Conservation (phyloP, 495 filamentous ascomycete species). For the Cudoniella acicularis region DNA sequence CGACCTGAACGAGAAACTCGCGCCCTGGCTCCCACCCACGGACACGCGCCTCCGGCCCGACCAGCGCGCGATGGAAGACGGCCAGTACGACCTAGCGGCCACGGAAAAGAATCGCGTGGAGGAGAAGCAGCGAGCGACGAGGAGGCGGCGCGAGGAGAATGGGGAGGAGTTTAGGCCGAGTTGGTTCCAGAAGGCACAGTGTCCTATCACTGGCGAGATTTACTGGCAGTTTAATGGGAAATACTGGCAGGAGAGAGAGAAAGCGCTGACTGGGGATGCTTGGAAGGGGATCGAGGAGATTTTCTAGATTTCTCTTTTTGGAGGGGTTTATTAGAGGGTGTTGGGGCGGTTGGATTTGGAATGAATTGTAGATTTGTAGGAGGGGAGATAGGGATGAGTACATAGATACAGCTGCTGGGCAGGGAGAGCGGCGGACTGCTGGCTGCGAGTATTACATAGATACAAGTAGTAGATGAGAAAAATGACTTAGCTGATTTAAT, state of each 20-base stretch:
- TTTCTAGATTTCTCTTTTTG: no score
- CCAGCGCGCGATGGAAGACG: slow-evolving; percentile 98
- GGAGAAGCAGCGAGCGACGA: slow-evolving; percentile 81
- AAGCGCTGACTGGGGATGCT: slow-evolving; percentile 36
- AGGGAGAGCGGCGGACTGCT: no score
- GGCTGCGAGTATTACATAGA: no score
- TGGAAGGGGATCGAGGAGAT: slow-evolving; percentile 50
- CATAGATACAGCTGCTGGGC: no score
- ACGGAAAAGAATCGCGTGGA: slow-evolving; percentile 93
- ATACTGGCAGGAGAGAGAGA: slow-evolving; percentile 74
- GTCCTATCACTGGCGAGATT: slow-evolving; percentile 78
- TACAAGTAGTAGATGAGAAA: no score
- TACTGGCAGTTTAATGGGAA: slow-evolving; percentile 85
- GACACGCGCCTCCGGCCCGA: slow-evolving; percentile 89
- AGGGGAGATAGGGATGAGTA: no score
- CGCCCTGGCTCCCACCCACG: slow-evolving; percentile 75
- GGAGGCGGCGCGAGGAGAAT: slow-evolving; percentile 64
- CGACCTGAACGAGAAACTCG: slow-evolving; percentile 72
- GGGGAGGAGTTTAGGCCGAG: slow-evolving; percentile 80
- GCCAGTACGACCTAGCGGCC: slow-evolving; percentile 89
- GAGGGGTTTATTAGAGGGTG: no score
- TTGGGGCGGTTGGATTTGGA: no score
- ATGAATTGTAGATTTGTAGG: no score
- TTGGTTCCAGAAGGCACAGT: slow-evolving; percentile 75
- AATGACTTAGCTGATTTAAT: no score